Evolutionary conservation across 495 filamentous ascomycete species (phyloP).

Genomic region (Podospora pseudoanserina): DNA sequence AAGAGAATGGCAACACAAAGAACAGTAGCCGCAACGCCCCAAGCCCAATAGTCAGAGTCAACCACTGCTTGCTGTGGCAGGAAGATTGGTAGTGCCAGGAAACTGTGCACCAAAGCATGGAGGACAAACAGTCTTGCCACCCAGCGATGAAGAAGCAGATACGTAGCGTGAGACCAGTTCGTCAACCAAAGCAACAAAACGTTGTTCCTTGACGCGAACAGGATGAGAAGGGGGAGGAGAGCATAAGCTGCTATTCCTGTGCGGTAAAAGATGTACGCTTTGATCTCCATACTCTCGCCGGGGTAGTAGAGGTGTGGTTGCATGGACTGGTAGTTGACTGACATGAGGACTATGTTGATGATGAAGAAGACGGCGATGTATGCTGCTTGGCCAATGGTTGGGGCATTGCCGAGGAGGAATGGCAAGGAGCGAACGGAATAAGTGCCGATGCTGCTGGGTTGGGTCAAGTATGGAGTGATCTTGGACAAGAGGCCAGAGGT

Average conservation of each 20-base stretch:
- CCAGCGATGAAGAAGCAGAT: conserved; percentile 48
- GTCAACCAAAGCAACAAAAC: conserved; percentile 42
- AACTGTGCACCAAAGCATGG: conserved; percentile 35
- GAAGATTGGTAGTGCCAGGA: not conserved
- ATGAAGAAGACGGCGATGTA: conserved; percentile 37
- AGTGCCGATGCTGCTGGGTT: conserved; percentile 27
- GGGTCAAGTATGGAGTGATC: conserved; percentile 13
- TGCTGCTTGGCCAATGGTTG: conserved; percentile 39
- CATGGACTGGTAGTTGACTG: conserved; percentile 28
- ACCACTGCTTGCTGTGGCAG: not conserved
- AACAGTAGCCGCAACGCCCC: not conserved
- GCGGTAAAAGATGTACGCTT: conserved; percentile 40
- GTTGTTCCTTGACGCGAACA: conserved; percentile 45
- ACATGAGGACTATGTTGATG: conserved; percentile 41
- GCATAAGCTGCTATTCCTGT: conserved; percentile 36
- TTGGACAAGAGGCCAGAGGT: conserved; percentile 1
- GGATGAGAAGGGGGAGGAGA: conserved; percentile 33
- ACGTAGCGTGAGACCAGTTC: conserved; percentile 47
- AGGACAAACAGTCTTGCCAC: conserved; percentile 39
- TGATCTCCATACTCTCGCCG: conserved; percentile 27
- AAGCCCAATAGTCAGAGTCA: not conserved
- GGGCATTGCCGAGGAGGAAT: conserved; percentile 30
- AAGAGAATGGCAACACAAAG: not conserved
- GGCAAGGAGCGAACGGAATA: conserved; percentile 23
- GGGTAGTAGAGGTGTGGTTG: conserved; percentile 29